These are phyloP conservation scores for Psophocarpus tetragonolobus DNA, from an alignment of 306 rosid genomes.

Conservation along the genomic window DNA sequence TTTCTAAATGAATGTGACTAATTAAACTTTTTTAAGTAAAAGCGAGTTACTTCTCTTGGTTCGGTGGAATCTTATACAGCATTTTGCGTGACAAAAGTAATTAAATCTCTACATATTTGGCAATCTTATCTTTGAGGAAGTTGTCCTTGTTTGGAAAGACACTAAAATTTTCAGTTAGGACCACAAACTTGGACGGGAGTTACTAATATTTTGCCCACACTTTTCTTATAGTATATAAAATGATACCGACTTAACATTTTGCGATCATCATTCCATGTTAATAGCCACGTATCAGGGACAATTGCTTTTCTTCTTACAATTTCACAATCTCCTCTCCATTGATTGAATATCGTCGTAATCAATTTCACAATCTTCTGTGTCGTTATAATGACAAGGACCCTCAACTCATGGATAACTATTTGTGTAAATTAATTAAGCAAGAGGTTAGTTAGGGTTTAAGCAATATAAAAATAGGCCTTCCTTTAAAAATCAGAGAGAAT, in stretches of 20 bases:
- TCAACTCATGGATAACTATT: neutral
- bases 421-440: neutral
- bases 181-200: neutral
- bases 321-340: neutral
- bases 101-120: conserved; percentile 1
- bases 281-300: neutral
- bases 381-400: neutral
- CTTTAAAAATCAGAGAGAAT: neutral
- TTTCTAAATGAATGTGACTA: too few relatives aligned
- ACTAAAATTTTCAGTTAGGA: neutral
- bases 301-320: neutral
- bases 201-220: too few relatives aligned
- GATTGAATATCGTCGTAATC: conserved; percentile 11
- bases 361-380: neutral
- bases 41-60: neutral
- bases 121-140: conserved; percentile 24
- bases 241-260: neutral
- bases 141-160: conserved; percentile 12
- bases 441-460: neutral
- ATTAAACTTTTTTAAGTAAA: too few relatives aligned
- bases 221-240: neutral
- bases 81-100: neutral
- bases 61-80: neutral
- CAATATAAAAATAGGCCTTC: neutral
- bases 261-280: neutral